Evolutionary conservation across 345 rosid genomes (phyloP), one percentile per base, ranked within the genome.

Genomic region (Combretum micranthum): DNA sequence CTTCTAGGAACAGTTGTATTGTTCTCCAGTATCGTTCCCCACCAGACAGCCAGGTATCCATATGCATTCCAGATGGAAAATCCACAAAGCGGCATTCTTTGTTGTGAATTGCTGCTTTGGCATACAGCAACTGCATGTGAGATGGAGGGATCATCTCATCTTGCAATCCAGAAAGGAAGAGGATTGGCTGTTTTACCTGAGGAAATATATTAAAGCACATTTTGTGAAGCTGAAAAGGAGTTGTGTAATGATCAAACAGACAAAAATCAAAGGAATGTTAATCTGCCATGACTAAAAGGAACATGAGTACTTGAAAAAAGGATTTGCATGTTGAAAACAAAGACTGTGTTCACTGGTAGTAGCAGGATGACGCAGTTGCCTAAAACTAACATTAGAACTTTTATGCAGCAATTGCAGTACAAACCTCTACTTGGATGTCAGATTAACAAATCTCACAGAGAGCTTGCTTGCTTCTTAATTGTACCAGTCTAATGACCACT

Each of bases 131-230:
- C 75, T 80, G 78, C 99, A 90, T 87, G 68, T 94, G 99, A 26
- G 75, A 67, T 63, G 99, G 80, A 49, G 99, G 97, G 53, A 94
- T 97, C 97, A 94, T 85, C 83, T 90, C 97, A 73, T 94, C 99
- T 90, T 80, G 88, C 74, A 85, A 77, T 12, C 99, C 99, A 52
- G 99, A 90, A 51, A 94, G 88, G 70, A 94, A 90, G 64, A 94
- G 95, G 50, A 90, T 74, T 15, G 99, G 99, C 66, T 79, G 92
- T 75, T 85, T 80, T 60, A 94, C 71, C 99, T 93, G 92, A 66
- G 22, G 44, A 42, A 43, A 25, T 50, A 56, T n/a, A 17, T n/a
- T 48, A 55, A 57, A 65, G 43, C 55, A 58, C 25, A 25, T 32
- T 10, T 0, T 17, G 44, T 32, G 39, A 32, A 32, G 39, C 39